Evolutionary conservation across 2,329 filamentous ascomycete genomes (phyloP).

Genomic region (Madurella mycetomatis): DNA sequence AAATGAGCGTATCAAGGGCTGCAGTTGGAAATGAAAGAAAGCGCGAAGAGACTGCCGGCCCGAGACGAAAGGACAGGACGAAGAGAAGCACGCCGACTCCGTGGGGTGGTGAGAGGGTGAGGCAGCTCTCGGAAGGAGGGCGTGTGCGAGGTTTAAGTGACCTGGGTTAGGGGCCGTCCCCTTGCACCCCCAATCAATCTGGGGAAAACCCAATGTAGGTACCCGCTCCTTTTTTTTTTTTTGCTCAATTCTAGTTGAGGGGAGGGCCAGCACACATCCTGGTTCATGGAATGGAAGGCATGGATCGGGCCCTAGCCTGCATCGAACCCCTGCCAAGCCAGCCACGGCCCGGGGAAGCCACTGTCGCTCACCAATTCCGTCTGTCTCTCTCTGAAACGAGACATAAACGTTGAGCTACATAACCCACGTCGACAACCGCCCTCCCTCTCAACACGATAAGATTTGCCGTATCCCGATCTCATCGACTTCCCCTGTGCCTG

Average conservation of each 20-base stretch:
- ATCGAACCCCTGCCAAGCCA: neutral
- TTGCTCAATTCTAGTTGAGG: neutral
- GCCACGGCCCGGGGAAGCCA: neutral
- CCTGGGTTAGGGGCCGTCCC: neutral
- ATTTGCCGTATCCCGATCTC: neutral
- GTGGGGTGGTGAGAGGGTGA: slow-evolving; percentile 3
- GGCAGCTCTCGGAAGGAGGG: neutral
- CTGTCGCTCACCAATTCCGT: neutral
- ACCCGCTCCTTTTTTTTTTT: neutral
- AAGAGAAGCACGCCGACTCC: slow-evolving; percentile 4
- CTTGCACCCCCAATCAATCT: slow-evolving; percentile 14
- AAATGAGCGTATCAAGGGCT: slow-evolving; percentile 11
- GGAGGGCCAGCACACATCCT: no score
- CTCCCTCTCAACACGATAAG: neutral
- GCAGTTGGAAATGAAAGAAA: slow-evolving; percentile 9
- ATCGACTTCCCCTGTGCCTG: neutral
- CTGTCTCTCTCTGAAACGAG: neutral
- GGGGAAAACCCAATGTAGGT: slow-evolving; percentile 9
- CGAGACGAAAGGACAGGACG: slow-evolving; percentile 3
- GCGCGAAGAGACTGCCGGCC: slow-evolving; percentile 2
- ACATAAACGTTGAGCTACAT: neutral
- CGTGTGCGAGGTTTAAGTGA: slow-evolving; percentile 13
- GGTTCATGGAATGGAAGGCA: neutral
- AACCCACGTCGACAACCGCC: no score
- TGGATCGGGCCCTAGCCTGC: neutral